Conservation (phyloP, 257 asterid genomes). For the Solanum lycopersicoides region DNA sequence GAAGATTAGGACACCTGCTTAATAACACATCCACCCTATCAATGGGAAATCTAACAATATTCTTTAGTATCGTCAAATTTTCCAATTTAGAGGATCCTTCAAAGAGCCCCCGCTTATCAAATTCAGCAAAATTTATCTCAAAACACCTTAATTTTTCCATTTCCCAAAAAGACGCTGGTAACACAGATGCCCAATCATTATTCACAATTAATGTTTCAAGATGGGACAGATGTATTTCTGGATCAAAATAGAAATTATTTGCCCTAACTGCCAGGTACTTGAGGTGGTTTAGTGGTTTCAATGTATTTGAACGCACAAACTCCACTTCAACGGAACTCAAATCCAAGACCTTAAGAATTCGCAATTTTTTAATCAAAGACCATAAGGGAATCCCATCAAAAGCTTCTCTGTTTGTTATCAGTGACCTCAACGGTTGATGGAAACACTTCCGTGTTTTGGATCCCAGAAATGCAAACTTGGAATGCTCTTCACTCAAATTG, state of each 20-base stretch:
- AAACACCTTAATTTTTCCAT: not conserved
- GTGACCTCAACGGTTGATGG: not conserved
- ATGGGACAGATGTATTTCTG: not conserved
- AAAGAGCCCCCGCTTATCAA: not conserved
- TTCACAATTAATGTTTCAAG: not conserved
- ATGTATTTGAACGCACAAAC: not conserved
- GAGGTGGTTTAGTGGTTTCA: not conserved
- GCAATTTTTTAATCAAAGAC: too few relatives aligned
- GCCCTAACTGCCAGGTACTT: not conserved
- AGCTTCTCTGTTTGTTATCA: not conserved
- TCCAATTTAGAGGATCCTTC: not conserved
- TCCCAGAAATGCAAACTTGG: too few relatives aligned
- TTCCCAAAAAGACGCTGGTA: not conserved
- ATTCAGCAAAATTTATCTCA: rapidly evolving
- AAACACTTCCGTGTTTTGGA: not conserved
- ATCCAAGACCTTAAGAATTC: not conserved
- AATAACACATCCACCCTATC: not conserved
- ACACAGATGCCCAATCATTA: too few relatives aligned
- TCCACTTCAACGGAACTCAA: not conserved
- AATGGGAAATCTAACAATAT: not conserved
- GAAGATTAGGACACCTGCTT: not conserved
- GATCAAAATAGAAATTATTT: rapidly evolving
- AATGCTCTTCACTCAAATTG: not conserved
- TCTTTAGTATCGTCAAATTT: not conserved
- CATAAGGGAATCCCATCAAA: not conserved